Evolutionary conservation across 805 yeast species (phyloP), one percentile per base, ranked within the genome.

Genomic region (Tetrapisispora arboricola): DNA sequence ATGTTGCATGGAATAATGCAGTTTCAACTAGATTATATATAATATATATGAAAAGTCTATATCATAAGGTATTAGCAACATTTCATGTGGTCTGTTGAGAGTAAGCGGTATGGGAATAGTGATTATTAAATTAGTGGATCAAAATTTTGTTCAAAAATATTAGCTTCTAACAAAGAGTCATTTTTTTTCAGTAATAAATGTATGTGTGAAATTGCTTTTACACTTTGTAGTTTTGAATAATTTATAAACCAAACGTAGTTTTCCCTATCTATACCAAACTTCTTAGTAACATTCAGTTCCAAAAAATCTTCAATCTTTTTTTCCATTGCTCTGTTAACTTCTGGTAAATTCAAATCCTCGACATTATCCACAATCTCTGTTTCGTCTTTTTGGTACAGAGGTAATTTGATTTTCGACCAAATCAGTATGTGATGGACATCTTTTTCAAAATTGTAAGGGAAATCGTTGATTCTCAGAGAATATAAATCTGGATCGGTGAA

Each of bases 161-260:
- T 17, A 18, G 32, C 39, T 19, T 20, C 38, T 10, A 35, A 6
- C 8, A 32, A 24, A 32, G 42, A 37, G 19, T 39, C 42, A 11
- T 46, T 42, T 18, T 40, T 35, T 32, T 63, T 70, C 11, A 82
- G 47, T 22, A 82, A 51, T 2, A 81, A 73, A 58, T 82, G 92
- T n/a, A 81, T 62, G 54, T 82, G 92, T 19, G 86, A 79, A 27
- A 82, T 64, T 24, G 73, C 67, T 47, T 66, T 70, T 6, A 83
- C 79, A 54, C 86, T 79, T 55, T 83, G 92, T 31, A 83, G 57
- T 6, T 71, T 67, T 7, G 79, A 72, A 75, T 83, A 81, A 54
- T 83, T 83, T 48, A 81, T 70, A 58, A 82, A 83, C 90, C 90
- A 82, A 2, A 67, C 54, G 33, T 72, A 50, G 30, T 72, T 60